phyloP scores from a whole-genome alignment of 2,329 filamentous ascomycete species.

The Fusarium verrucosum region DNA sequence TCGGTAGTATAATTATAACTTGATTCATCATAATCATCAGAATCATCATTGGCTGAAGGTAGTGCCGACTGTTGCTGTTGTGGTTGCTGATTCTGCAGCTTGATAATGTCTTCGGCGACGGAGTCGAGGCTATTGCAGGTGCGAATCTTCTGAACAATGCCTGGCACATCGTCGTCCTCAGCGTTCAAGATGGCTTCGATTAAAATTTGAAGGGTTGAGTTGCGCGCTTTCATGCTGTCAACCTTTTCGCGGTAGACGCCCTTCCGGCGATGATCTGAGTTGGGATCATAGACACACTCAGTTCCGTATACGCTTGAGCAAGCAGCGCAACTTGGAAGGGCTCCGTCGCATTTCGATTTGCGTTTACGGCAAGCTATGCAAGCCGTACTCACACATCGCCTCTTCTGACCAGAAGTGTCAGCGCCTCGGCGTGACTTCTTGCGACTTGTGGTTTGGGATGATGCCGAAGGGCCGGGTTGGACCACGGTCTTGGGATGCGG shows the following conservation, averaged over 20 bases:
- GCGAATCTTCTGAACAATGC: conserved; percentile 85
- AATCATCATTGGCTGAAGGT: conserved; percentile 52
- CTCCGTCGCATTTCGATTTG: conserved; percentile 92
- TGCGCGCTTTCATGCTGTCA: conserved; percentile 85
- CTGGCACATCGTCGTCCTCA: conserved; percentile 83
- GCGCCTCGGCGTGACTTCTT: conserved; percentile 62
- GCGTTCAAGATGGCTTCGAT: conserved; percentile 93
- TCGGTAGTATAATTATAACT: conserved; percentile 54
- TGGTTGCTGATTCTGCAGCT: conserved; percentile 50
- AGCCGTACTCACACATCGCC: conserved; percentile 84
- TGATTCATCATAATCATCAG: conserved; percentile 52
- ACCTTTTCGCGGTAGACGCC: conserved; percentile 96
- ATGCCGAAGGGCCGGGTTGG: conserved; percentile 24
- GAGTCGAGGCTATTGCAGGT: conserved; percentile 77
- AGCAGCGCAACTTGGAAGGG: conserved; percentile 90
- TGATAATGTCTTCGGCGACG: conserved; percentile 64
- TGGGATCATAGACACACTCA: conserved; percentile 93
- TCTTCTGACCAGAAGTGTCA: conserved; percentile 66
- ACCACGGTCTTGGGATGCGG: conserved; percentile 10
- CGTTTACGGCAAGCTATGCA: conserved; percentile 82
- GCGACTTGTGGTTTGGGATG: conserved; percentile 31
- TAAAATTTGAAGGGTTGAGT: conserved; percentile 88
- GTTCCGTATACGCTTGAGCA: conserved; percentile 93
- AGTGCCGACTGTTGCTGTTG: conserved; percentile 49
- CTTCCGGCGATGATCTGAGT: conserved; percentile 94